Percentiles rank a stretch among this genome's conserved stretches.
Evolutionary conservation across 306 rosid genomes (phyloP).

Genomic region (Glycine latifolia): DNA sequence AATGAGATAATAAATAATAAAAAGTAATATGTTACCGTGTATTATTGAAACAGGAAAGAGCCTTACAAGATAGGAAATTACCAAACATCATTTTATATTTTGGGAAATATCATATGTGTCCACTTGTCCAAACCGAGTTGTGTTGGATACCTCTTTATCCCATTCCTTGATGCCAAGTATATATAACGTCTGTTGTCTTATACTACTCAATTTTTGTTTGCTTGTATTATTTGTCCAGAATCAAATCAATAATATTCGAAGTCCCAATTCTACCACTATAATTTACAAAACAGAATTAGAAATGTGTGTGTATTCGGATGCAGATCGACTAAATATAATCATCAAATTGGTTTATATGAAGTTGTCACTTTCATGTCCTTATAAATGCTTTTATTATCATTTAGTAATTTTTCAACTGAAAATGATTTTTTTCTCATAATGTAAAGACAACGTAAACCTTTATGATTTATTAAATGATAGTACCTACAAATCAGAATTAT

Average conservation of each 20-base stretch:
- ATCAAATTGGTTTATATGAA: conserved; percentile 3
- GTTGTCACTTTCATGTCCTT: conserved; percentile 11
- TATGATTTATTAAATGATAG: conserved; percentile 2
- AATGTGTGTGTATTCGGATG: not conserved
- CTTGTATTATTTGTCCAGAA: not conserved
- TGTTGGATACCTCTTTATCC: conserved; percentile 23
- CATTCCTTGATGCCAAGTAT: conserved; percentile 14
- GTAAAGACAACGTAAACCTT: not conserved
- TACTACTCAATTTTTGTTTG: conserved; percentile 17
- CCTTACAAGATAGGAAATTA: not conserved
- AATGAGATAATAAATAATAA: not conserved
- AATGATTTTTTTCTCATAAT: conserved; percentile 9
- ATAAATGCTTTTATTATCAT: not conserved
- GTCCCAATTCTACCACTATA: not conserved
- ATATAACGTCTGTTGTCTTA: conserved; percentile 25
- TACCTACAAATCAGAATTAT: not conserved
- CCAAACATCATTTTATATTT: conserved; percentile 24
- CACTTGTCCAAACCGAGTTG: conserved; percentile 41
- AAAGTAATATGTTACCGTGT: not conserved
- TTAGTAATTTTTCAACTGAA: not conserved
- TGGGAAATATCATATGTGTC: not conserved
- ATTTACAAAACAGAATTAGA: conserved; percentile 4
- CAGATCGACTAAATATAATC: not conserved
- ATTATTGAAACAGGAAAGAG: not conserved
- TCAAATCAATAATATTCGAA: not conserved